These are phyloP conservation scores for Sclerotinia glacialis DNA, from an alignment of 2,329 filamentous ascomycete species.

Conservation along the genomic window DNA sequence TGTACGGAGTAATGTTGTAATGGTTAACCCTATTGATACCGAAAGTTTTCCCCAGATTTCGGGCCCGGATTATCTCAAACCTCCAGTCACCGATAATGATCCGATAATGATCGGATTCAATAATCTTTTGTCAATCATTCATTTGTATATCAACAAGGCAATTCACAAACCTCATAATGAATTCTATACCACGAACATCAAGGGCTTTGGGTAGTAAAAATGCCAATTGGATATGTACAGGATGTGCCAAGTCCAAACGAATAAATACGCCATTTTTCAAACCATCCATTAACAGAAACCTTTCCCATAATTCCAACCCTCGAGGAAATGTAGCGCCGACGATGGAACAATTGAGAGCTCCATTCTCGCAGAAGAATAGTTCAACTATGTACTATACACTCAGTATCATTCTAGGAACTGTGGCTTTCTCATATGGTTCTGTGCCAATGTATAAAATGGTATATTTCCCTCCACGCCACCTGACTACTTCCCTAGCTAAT, in stretches of 20 bases:
- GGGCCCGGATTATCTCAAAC: constrained; percentile 13
- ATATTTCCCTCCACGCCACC: constrained; percentile 28
- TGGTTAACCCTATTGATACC: not conserved
- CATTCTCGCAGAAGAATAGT: constrained; percentile 65
- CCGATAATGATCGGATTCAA: not conserved
- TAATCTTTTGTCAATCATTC: constrained; percentile 1
- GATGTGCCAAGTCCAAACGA: constrained; percentile 29
- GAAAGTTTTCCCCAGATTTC: constrained; percentile 9
- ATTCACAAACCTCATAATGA: constrained; percentile 18
- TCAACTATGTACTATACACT: constrained; percentile 72
- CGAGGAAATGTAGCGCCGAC: constrained; percentile 44
- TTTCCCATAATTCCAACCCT: constrained; percentile 34
- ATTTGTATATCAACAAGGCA: not conserved
- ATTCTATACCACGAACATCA: constrained; percentile 29
- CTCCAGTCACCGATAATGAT: not conserved
- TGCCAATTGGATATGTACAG: constrained; percentile 37
- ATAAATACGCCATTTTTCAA: constrained; percentile 31
- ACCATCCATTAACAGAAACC: constrained; percentile 29
- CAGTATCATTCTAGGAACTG: constrained; percentile 74
- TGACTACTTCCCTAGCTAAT: constrained; percentile 22
- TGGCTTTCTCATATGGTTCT: constrained; percentile 77
- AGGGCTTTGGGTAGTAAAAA: constrained; percentile 30
- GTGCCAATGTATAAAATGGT: constrained; percentile 89
- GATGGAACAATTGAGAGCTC: constrained; percentile 63
- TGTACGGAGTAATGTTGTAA: not conserved